Evolutionary conservation across 176 grass and related monocot genomes (phyloP).

Genomic region (Rhynchospora tenuis): DNA sequence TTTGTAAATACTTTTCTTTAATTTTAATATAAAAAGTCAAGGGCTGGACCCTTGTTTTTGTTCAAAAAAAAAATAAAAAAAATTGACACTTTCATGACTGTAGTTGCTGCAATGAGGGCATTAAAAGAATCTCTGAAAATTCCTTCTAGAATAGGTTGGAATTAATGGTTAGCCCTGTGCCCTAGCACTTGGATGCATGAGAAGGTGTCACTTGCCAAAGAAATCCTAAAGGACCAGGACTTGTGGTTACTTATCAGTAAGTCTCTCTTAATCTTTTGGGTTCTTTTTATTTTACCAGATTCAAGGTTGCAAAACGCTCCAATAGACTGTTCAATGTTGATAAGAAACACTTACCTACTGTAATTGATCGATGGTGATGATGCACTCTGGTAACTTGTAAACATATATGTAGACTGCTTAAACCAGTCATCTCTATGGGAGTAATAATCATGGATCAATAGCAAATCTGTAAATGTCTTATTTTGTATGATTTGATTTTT

Average conservation of each 20-base stretch:
- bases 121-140: slow-evolving; percentile 87
- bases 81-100: slow-evolving; percentile 6
- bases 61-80: no score
- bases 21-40: no score
- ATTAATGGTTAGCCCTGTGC: slow-evolving; percentile 81
- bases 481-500: background rate
- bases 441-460: background rate
- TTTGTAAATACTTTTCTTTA: no score
- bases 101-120: slow-evolving; percentile 77
- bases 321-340: slow-evolving; percentile 2
- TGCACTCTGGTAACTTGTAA: background rate
- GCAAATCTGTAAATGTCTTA: background rate
- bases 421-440: background rate
- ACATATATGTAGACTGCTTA: background rate
- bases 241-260: slow-evolving; percentile 91
- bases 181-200: slow-evolving; percentile 88
- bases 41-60: no score
- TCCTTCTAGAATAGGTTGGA: slow-evolving; percentile 96
- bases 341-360: background rate
- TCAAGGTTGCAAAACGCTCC: background rate
- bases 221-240: slow-evolving; percentile 39
- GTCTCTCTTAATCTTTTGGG: slow-evolving; percentile 16
- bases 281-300: background rate
- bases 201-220: slow-evolving; percentile 92
- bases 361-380: background rate